Base-by-base conservation (phyloP, 805 yeast genomes). In the Saturnispora bothae region DNA sequence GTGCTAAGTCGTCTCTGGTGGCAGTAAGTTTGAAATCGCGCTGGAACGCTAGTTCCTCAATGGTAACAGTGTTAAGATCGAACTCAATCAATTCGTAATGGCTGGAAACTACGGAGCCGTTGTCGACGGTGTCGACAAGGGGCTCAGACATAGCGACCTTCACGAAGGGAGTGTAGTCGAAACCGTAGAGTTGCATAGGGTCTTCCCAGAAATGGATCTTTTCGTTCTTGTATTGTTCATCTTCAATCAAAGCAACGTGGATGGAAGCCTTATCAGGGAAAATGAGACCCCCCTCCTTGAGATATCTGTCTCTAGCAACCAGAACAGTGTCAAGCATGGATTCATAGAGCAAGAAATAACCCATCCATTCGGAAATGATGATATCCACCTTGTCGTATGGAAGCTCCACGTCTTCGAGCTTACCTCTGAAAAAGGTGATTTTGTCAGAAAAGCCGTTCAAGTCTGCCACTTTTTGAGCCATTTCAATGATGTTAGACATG, bases 361-460 rank as follows among this genome's bases (percentile, higher is more conserved):
- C 99, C 99, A 92, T 92, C 99, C 99, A 92, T 62, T 92, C 99
- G 46, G 92, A 78, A 43, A 92, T 78, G 48, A 92, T 92, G 50
- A 92, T 89, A 58, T 92, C 99, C 39, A 92, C 99, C 56, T 82
- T 68, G 40, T 77, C 76, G 48, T 71, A 88, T 28, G 97, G 97
- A 49, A 92, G 66, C 31, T 60, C 70, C 40, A 94, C 83, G 53
- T 92, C 98, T 64, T 92, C 99, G 61, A 92, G 69, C 56, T 92
- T 92, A 34, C 98, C 98, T 60, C 82, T 80, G 37, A 89, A 61
- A 42, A 89, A 65, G 26, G 96, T 88, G 57, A 92, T 85, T 54
- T 82, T 82, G 61, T 84, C 94, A 34, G 71, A 66, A 43, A 82
- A 75, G 2, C 96, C 96, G 56, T 92, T 92, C 46, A 83, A 64